Percentiles rank a stretch among this genome's conserved stretches.
phyloP scores from a whole-genome alignment of 768 basidiomycete species.

The Pisolithus marmoratus region DNA sequence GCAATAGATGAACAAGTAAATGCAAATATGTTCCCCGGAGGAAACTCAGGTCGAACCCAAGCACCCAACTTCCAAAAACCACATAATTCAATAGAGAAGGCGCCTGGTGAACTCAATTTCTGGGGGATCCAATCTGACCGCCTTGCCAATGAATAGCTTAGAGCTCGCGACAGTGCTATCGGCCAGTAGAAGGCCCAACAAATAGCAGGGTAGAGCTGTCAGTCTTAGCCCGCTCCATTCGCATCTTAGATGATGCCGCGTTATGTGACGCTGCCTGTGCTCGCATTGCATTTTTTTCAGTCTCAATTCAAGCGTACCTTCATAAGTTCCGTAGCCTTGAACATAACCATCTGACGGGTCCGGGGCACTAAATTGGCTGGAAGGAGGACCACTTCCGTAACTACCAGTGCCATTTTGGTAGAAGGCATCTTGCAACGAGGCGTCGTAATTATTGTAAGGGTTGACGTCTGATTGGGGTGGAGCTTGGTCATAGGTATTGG shows the following conservation, averaged over 20 bases:
- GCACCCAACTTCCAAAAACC: constrained; percentile 14
- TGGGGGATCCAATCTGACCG: constrained; percentile 33
- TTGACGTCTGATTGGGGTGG: constrained; percentile 56
- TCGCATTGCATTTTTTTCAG: constrained; percentile 41
- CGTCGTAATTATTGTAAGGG: constrained; percentile 68
- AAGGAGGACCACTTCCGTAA: constrained; percentile 44
- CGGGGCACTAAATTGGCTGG: constrained; percentile 48
- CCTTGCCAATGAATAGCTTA: constrained; percentile 46
- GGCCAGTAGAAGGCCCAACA: constrained; percentile 21
- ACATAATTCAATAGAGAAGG: constrained; percentile 13
- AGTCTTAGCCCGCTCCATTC: constrained; percentile 48
- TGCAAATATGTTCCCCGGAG: constrained; percentile 4
- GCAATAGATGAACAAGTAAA: constrained; percentile 15
- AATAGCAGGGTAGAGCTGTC: constrained; percentile 26
- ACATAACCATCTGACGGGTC: constrained; percentile 40
- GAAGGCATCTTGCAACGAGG: constrained; percentile 49
- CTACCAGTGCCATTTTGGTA: constrained; percentile 67
- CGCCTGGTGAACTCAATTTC: constrained; percentile 24
- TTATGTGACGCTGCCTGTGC: constrained; percentile 33
- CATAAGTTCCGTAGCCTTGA: constrained; percentile 62
- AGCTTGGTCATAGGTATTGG: constrained; percentile 59
- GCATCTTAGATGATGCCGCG: constrained; percentile 35
- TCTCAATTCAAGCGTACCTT: constrained; percentile 86
- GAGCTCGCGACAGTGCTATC: constrained; percentile 37
- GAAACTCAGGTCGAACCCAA: constrained; percentile 19